phyloP scores from a whole-genome alignment of 1,139 yeast species.

The Taiozyma onychis region DNA sequence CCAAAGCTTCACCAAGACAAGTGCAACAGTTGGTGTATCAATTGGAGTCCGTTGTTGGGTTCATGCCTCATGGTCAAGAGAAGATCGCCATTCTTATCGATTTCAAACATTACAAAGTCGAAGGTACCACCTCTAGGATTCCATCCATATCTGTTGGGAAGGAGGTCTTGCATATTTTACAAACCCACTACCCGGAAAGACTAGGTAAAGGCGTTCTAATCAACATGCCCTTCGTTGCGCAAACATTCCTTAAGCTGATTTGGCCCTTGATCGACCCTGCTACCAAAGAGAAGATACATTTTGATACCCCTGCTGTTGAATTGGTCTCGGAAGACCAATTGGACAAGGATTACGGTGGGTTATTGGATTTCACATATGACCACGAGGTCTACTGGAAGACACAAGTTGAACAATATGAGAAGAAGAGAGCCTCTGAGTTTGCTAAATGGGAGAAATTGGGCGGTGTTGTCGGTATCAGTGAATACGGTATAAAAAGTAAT shows the following conservation, averaged over 20 bases:
- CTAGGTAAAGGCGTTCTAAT: conserved; percentile 86
- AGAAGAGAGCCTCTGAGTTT: conserved; percentile 50
- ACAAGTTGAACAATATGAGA: conserved; percentile 51
- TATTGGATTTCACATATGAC: conserved; percentile 72
- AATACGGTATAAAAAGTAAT: conserved; percentile 66
- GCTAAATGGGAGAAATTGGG: conserved; percentile 65
- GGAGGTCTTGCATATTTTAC: conserved; percentile 68
- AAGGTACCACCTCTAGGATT: conserved; percentile 53
- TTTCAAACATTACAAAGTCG: conserved; percentile 63
- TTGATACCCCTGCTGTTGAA: conserved; percentile 79
- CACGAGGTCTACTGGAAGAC: conserved; percentile 81
- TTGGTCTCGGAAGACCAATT: conserved; percentile 79
- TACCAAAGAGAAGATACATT: conserved; percentile 87
- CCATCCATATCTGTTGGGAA: conserved; percentile 81
- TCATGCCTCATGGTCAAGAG: conserved; percentile 96
- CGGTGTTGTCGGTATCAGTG: conserved; percentile 70
- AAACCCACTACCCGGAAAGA: conserved; percentile 95
- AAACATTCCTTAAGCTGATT: conserved; percentile 82
- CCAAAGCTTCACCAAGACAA: conserved; percentile 78
- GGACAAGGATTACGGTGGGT: conserved; percentile 81
- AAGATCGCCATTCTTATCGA: conserved; percentile 85
- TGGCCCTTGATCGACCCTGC: conserved; percentile 94
- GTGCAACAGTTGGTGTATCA: conserved; percentile 89
- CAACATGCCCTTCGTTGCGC: conserved; percentile 89
- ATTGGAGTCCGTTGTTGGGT: conserved; percentile 85